Base-by-base conservation (phyloP, 331 rosid species). In the Spiraea crenata region DNA sequence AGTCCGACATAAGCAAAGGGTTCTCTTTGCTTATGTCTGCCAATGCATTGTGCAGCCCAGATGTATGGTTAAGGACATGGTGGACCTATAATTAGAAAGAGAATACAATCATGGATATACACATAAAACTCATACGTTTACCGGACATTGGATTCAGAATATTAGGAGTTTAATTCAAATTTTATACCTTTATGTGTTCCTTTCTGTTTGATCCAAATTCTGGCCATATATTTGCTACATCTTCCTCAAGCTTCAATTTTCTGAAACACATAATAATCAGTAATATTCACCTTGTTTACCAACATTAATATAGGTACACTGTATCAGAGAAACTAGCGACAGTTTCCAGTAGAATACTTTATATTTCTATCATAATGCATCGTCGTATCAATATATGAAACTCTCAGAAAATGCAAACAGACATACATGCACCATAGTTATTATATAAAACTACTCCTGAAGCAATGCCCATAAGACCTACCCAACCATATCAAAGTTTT, bases 1-100 rank as follows among this genome's bases (percentile, higher is more conserved):
- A 95, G 77, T 95, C 99, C 39, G 80, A 49, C 83, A 89, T 57
- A 45, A 86, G 71, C 48, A 89, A 67, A 65, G 96, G 96, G 76
- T 91, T 74, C 84, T 89, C 98, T 75, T 60, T 74, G 65, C 5
- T 25, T 7, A 73, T 38, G 64, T 84, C 84, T 67, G 83, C 87
- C 88, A 85, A 62, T 56, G 96, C 98, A 79, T 90, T 95, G 83
- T 89, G 99, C 87, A 95, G 86, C 61, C 99, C 98, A 74, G 99
- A 85, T 69, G 96, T 92, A 86, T 95, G 99, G 78, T 91, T 89
- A 77, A 95, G 99, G 74, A 89, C 96, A 45, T 91, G 98, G 82
- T 95, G 96, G 74, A 95, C 96, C 99, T 91, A 82, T 61, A 72
- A 71, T 3, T 1, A 34, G 3, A 45, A 70, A 19, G 14, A 16